Percentiles rank a stretch among this genome's conserved stretches.
These are phyloP conservation scores for Penicillium angulare DNA, from an alignment of 495 filamentous ascomycete genomes.

Conservation along the genomic window DNA sequence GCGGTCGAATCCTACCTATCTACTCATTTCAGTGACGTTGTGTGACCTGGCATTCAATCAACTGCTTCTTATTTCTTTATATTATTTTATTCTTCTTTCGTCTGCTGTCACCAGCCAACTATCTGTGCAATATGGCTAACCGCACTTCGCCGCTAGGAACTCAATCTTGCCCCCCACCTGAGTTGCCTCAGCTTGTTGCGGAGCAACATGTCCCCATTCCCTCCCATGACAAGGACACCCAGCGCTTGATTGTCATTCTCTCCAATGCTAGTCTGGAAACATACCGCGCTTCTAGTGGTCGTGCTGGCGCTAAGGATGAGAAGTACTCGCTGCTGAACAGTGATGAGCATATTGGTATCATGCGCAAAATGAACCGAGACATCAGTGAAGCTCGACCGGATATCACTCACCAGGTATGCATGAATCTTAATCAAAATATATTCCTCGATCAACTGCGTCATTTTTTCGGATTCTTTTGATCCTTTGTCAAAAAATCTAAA, in stretches of 20 bases:
- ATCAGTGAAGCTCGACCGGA: constrained; percentile 97
- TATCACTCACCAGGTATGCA: constrained; percentile 90
- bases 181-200: constrained; percentile 84
- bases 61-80: not conserved
- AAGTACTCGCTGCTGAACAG: constrained; percentile 97
- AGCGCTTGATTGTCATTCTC: constrained; percentile 90
- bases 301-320: constrained; percentile 72
- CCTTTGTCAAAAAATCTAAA: no score
- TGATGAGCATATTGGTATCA: constrained; percentile 97
- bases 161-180: constrained; percentile 89
- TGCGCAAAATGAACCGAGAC: constrained; percentile 98
- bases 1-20: not conserved
- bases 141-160: constrained; percentile 55
- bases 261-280: constrained; percentile 97
- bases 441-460: not conserved
- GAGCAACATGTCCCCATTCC: constrained; percentile 88
- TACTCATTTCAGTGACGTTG: not conserved
- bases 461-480: no score
- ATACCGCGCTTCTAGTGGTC: constrained; percentile 78
- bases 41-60: not conserved
- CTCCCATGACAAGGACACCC: constrained; percentile 79
- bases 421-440: not conserved
- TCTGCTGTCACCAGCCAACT: not conserved
- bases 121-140: constrained; percentile 22
- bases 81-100: not conserved